Evolutionary conservation across 257 asterid species (phyloP).

Genomic region (Scutellaria galericulata): DNA sequence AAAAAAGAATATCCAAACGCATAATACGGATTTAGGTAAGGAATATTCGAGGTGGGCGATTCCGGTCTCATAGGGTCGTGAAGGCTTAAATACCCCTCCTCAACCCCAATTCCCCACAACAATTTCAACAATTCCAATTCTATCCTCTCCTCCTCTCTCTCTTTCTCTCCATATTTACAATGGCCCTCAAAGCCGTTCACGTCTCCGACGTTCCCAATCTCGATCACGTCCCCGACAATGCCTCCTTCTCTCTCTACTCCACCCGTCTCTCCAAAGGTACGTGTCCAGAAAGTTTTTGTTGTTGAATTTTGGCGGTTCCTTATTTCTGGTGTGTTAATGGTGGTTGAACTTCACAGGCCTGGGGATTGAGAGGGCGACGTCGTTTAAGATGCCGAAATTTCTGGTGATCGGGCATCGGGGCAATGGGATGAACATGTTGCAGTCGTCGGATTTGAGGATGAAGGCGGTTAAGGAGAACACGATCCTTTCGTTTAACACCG

Average conservation of each 20-base stretch:
- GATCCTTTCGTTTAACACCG: constrained; percentile 78
- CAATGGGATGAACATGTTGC: constrained; percentile 88
- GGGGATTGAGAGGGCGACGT: constrained; percentile 50
- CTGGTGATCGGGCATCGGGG: constrained; percentile 95
- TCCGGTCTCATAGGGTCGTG: constrained; percentile 25
- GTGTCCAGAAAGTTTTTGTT: too few species aligned
- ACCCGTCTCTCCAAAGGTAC: constrained; percentile 58
- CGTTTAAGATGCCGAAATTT: constrained; percentile 63
- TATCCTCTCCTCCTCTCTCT: constrained; percentile 23
- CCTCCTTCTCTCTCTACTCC: constrained; percentile 55
- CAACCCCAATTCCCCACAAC: constrained; percentile 27
- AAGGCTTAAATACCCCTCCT: constrained; percentile 40
- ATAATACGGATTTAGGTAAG: constrained; percentile 40
- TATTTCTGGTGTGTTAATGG: not conserved
- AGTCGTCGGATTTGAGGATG: constrained; percentile 79
- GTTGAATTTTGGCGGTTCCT: not conserved
- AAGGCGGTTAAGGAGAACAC: constrained; percentile 85
- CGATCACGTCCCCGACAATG: constrained; percentile 69
- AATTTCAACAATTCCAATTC: constrained; percentile 32
- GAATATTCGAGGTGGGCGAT: constrained; percentile 61
- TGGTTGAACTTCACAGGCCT: constrained; percentile 36
- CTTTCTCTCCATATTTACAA: constrained; percentile 30
- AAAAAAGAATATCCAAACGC: constrained; percentile 66
- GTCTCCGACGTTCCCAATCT: constrained; percentile 85
- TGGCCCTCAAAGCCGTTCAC: constrained; percentile 95